Evolutionary conservation across 352 stramenopile species (phyloP), one percentile per base, ranked within the genome.

Genomic region (Phytophthora lateralis): DNA sequence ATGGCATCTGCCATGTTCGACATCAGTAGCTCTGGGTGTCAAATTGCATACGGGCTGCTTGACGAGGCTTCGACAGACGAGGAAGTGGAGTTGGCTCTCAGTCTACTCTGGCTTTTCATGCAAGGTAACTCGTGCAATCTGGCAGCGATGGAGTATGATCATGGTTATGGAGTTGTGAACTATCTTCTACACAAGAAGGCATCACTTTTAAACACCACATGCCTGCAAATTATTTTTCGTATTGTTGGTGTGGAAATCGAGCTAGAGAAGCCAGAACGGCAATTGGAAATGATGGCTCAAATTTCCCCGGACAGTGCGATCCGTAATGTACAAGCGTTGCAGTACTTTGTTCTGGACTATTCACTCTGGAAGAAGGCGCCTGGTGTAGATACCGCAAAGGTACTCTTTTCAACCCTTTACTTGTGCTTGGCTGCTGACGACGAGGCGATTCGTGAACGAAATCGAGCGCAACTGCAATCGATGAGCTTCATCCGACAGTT

Each of bases 301-400:
- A 1, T 29, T 21, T 57, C 41, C n/a, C 50, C 70, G 35, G 73
- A 88, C 21, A 80, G 71, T 61, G 69, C 67, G 7, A 80, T 88
- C 37, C 75, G 80, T 7, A 89, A 88, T 58, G 62, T 90, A 11
- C 68, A 85, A 34, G 83, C 80, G 8, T 59, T 90, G 14, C 83
- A 92, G 48, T 72, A 92, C 35, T 90, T 90, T 52, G 72, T 90
- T 26, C 55, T 92, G 43, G 83, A 92, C 47, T 86, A 88, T 37
- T 86, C 75, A 2, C 66, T 92, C 9, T 92, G 83, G 83, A 68
- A 87, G 48, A 77, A 78, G 56, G 70, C 72, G 0, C 34, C 69
- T 3, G 55, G 39, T 0, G 60, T 42, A 4, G 50, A 67, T 12
- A 84, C 73, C 6, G 69, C 84, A 12, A 76, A 80, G 20, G 44